Evolutionary conservation across 2,329 filamentous ascomycete species (phyloP), one percentile per base, ranked within the genome.

Genomic region (Fonsecaea pugnacius): DNA sequence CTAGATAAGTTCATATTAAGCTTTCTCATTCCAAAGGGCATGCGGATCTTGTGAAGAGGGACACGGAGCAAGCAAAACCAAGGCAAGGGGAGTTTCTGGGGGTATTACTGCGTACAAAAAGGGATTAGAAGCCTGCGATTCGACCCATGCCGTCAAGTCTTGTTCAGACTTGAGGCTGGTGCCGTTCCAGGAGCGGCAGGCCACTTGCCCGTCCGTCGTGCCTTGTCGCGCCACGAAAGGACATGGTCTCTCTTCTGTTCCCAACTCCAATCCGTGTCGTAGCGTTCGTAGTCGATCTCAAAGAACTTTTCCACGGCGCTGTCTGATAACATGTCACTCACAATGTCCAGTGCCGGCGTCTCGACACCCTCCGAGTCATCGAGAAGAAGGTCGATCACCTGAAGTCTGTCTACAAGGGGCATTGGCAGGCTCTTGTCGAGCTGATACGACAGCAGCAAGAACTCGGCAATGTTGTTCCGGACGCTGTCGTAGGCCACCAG

Each of bases 181-280:
- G 51, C 51, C 21, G 51, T 53, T 7, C 12, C 24, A 35, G 27
- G 27, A 9, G 51, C 12, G 43, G 43, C 14, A 18, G 51, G 27
- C 51, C 51, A 53, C 51, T 33, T 53, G 16, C 51, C 51, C 8
- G 18, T 53, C 12, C 18, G 51, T 7, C 18, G 27, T 10, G 51
- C 51, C 51, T 53, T 53, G 30, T 53, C 33, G 51, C 51, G 30
- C 51, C 51, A 53, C 30, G 51, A 53, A 35, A 53, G 30, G 18
- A 53, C 51, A n/a, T 53, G 51, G 33, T 53, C 51, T 21, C 24
- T 53, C 51, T 53, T 33, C 30, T 24, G 27, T n/a, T 35, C 51
- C 51, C 51, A 53, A 12, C 27, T 35, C 51, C 51, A 53, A 1
- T 53, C 51, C 33, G 18, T 7, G 27, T 53, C 51, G 9, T 21